Percentiles rank a stretch among this genome's conserved stretches.
These are phyloP conservation scores for Fusarium newnesense DNA, from an alignment of 2,329 filamentous ascomycete genomes.

Conservation along the genomic window DNA sequence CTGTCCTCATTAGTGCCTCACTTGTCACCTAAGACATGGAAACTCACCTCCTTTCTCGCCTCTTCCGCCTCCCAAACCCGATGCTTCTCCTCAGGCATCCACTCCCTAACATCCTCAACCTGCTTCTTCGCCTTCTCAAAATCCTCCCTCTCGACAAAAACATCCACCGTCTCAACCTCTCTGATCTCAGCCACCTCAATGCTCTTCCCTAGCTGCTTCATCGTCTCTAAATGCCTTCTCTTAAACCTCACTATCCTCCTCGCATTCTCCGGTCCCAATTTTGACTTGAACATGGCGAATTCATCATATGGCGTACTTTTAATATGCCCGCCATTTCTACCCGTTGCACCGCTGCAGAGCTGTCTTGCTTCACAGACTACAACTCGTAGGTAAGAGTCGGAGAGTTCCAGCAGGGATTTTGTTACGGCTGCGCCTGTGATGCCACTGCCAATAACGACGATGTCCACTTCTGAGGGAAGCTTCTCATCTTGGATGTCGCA, in stretches of 20 bases:
- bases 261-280: conserved; percentile 51
- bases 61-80: conserved; percentile 48
- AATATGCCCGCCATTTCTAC: conserved; percentile 64
- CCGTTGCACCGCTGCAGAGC: conserved; percentile 63
- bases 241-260: conserved; percentile 56
- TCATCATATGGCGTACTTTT: conserved; percentile 57
- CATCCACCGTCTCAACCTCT: conserved; percentile 59
- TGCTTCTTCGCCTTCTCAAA: conserved; percentile 47
- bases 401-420: conserved; percentile 44
- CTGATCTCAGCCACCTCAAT: conserved; percentile 54
- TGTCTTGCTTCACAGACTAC: conserved; percentile 63
- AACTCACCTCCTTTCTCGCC: conserved; percentile 46
- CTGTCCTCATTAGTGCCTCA: conserved; percentile 28
- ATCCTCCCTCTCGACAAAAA: conserved; percentile 53
- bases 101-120: conserved; percentile 49
- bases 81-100: conserved; percentile 55
- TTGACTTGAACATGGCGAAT: conserved; percentile 49
- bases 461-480: conserved; percentile 55
- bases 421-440: conserved; percentile 57
- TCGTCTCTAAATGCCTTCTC: conserved; percentile 52
- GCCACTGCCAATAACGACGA: conserved; percentile 65
- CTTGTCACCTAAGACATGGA: not conserved
- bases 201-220: conserved; percentile 52
- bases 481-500: conserved; percentile 44
- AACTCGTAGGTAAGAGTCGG: conserved; percentile 40